A percentile compares a stretch with the other conserved stretches of the same genome.
Evolutionary conservation across 2,329 filamentous ascomycete species (phyloP).

Genomic region (Falciphora oryzae): DNA sequence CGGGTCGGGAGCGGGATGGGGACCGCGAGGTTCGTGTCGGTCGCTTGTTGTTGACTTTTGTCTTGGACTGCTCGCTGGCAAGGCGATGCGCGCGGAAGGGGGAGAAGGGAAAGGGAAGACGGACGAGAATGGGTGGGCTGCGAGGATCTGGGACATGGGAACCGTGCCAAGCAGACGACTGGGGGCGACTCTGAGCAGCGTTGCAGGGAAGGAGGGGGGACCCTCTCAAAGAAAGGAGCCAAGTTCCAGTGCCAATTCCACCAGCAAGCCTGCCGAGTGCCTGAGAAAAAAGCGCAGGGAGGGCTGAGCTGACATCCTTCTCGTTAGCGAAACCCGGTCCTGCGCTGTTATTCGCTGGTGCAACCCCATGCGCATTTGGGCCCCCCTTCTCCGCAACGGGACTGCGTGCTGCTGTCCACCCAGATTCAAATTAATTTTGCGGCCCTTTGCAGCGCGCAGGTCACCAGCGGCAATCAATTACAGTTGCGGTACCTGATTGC

Average conservation of each 20-base stretch:
- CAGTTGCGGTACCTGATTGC: no score
- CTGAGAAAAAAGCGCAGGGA: not conserved
- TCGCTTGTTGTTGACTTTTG: not conserved
- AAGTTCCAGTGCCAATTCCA: conserved; percentile 1
- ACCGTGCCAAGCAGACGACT: conserved; percentile 3
- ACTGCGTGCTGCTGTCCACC: not conserved
- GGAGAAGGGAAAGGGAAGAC: conserved; percentile 17
- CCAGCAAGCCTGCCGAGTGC: not conserved
- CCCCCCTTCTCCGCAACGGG: not conserved
- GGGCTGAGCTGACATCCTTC: not conserved
- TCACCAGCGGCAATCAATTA: not conserved
- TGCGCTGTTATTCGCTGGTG: conserved; percentile 4
- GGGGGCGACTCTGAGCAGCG: not conserved
- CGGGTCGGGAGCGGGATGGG: conserved; percentile 3
- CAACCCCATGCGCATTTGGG: conserved; percentile 1
- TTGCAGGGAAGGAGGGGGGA: conserved; percentile 3
- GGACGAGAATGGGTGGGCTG: conserved; percentile 11
- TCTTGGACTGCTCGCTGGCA: conserved; percentile 3
- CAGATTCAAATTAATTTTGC: not conserved
- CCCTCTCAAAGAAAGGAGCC: conserved; percentile 1
- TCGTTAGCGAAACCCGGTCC: conserved; percentile 4
- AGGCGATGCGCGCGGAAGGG: conserved; percentile 5
- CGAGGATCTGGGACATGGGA: conserved; percentile 6
- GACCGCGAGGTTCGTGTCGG: conserved; percentile 7
- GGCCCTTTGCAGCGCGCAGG: no score